Percentiles rank a stretch among this genome's conserved stretches.
phyloP scores from a whole-genome alignment of 2,329 filamentous ascomycete species.

The Daldinia eschscholtzii region DNA sequence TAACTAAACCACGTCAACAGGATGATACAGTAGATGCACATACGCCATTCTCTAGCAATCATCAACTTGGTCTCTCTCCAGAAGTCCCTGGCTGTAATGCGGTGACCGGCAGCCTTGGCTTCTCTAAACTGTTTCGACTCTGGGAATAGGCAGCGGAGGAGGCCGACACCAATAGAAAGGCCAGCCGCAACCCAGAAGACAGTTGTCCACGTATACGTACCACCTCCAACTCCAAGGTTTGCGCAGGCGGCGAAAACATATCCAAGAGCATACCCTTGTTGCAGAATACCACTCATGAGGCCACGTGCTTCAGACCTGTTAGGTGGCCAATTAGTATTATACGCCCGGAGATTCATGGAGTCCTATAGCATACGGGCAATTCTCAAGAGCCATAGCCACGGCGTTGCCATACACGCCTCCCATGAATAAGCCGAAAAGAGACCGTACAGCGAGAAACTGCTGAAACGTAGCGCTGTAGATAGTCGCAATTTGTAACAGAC shows the following conservation, averaged over 20 bases:
- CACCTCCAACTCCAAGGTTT: conserved; percentile 78
- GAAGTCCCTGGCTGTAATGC: conserved; percentile 66
- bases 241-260: conserved; percentile 83
- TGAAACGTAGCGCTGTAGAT: conserved; percentile 80
- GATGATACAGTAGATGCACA: conserved; percentile 81
- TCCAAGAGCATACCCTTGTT: conserved; percentile 84
- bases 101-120: conserved; percentile 71
- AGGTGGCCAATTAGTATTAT: conserved; percentile 10
- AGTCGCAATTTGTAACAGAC: conserved; percentile 76
- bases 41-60: conserved; percentile 78
- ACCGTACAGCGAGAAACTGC: conserved; percentile 80
- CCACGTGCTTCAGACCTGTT: conserved; percentile 74
- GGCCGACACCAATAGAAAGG: conserved; percentile 75
- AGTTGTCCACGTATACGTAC: conserved; percentile 75
- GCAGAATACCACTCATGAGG: conserved; percentile 84
- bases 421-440: conserved; percentile 83
- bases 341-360: not conserved
- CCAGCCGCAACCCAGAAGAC: conserved; percentile 80
- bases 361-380: conserved; percentile 68
- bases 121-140: conserved; percentile 82
- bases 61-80: conserved; percentile 77
- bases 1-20: conserved; percentile 83
- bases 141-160: conserved; percentile 76
- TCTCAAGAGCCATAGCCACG: conserved; percentile 81
- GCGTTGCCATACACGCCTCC: conserved; percentile 84